These are phyloP conservation scores for Pyrenula aspistea DNA, from an alignment of 495 filamentous ascomycete species.

Conservation along the genomic window DNA sequence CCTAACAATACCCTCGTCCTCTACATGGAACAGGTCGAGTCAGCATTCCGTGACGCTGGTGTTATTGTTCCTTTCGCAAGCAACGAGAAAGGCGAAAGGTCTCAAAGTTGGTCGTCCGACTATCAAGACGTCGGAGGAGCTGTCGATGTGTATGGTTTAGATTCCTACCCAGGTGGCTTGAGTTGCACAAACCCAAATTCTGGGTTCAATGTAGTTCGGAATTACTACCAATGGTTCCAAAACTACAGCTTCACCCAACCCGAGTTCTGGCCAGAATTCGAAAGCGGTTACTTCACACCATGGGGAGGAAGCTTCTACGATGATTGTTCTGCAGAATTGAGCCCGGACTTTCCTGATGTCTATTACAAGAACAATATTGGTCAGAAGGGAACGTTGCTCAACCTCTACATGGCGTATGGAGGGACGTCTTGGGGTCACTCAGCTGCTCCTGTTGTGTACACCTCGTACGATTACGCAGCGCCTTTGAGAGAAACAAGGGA, in stretches of 20 bases:
- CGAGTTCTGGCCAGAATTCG: constrained; percentile 37
- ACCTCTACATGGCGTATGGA: constrained; percentile 44
- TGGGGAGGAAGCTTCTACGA: constrained; percentile 43
- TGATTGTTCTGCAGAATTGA: constrained; percentile 28
- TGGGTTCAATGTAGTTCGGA: constrained; percentile 37
- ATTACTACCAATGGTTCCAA: constrained; percentile 46
- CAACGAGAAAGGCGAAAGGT: constrained; percentile 42
- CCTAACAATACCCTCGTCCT: constrained; percentile 26
- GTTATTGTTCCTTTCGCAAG: constrained; percentile 37
- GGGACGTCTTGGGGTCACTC: constrained; percentile 45
- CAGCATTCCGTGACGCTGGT: constrained; percentile 32
- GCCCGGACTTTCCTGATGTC: constrained; percentile 38
- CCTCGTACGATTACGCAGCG: constrained; percentile 13
- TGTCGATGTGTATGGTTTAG: constrained; percentile 42
- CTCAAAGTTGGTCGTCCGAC: constrained; percentile 40
- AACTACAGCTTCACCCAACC: constrained; percentile 42
- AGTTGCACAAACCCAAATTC: constrained; percentile 36
- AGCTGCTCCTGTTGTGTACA: constrained; percentile 25
- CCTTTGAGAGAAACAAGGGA: constrained; percentile 31
- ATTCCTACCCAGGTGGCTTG: constrained; percentile 42
- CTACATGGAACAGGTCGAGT: constrained; percentile 39
- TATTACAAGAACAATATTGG: constrained; percentile 48
- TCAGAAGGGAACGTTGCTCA: constrained; percentile 33
- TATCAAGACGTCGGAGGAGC: constrained; percentile 42
- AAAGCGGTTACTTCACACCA: constrained; percentile 39